These are phyloP conservation scores for Penicillium sp. DNA, from an alignment of 2,329 filamentous ascomycete species.

Conservation along the genomic window DNA sequence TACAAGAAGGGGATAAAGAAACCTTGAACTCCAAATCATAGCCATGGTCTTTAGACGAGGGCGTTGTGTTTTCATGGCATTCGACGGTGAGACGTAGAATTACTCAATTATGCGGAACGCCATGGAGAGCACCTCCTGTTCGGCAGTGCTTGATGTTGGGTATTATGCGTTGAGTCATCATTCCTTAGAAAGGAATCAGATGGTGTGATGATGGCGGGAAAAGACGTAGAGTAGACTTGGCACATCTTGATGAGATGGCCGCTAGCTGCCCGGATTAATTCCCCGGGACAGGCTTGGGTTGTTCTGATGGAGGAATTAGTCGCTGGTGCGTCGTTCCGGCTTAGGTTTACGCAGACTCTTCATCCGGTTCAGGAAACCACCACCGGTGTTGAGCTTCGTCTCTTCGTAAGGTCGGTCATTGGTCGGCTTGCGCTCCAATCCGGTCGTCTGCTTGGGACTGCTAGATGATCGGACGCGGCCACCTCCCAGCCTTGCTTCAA, in stretches of 20 bases:
- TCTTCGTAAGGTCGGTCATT: constrained; percentile 48
- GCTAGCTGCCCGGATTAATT: not conserved
- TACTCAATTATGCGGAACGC: constrained; percentile 20
- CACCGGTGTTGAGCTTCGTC: constrained; percentile 45
- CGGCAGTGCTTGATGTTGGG: constrained; percentile 21
- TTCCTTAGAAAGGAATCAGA: constrained; percentile 4
- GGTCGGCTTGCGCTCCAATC: constrained; percentile 63
- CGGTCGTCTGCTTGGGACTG: constrained; percentile 54
- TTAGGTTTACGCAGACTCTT: constrained; percentile 66
- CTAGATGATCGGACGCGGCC: constrained; percentile 50
- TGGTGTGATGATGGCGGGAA: not conserved
- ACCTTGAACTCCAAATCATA: constrained; percentile 6
- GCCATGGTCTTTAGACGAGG: not conserved
- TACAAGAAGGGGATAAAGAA: constrained; percentile 11
- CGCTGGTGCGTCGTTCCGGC: constrained; percentile 39
- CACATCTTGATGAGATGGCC: not conserved
- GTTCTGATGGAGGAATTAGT: constrained; percentile 12
- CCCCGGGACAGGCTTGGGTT: not conserved
- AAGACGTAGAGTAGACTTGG: not conserved
- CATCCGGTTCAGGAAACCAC: constrained; percentile 69
- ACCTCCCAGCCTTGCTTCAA: constrained; percentile 42
- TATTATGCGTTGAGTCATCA: constrained; percentile 27
- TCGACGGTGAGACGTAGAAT: constrained; percentile 1
- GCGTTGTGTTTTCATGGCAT: constrained; percentile 3
- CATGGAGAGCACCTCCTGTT: constrained; percentile 18